Evolutionary conservation across 306 rosid species (phyloP), one percentile per base, ranked within the genome.

Genomic region (Glycyrrhiza uralensis): DNA sequence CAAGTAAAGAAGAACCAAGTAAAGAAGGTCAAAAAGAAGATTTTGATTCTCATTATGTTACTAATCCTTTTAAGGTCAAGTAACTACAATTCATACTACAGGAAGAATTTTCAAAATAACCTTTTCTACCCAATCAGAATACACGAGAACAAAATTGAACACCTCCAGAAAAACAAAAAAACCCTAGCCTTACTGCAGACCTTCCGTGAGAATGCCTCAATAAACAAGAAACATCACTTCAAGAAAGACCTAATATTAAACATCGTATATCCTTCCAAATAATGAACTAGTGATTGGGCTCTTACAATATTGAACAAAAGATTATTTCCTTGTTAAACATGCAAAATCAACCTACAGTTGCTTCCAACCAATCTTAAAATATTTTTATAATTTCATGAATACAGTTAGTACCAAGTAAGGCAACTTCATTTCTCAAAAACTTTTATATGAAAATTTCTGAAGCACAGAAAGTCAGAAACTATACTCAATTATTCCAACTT

Each of bases 11-110:
- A n/a, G n/a, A 71, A 55, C 38, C 18, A 50, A 38, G 58, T 22
- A 57, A 39, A 79, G n/a, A 46, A 72, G 32, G 41, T 38, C 14
- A 36, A 23, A n/a, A 54, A 74, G 7, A 65, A 66, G 26, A 61
- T 22, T 41, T 47, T 20, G 45, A 59, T 60, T 55, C 67, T 62
- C 10, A 5, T 5, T 6, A 46, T 13, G 29, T 47, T 36, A 75
- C 63, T 55, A 64, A 17, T 44, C 36, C 30, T 18, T n/a, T 65
- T 22, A 76, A 57, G 65, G 64, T 46, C 62, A 57, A 46, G 36
- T 38, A 57, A 65, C 46, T 12, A 36, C 15, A 39, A 15, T 29
- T 73, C 76, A 29, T 38, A 28, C 35, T 38, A 26, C 29, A 66
- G 13, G 3, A 58, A 22, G 6, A 35, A 10, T 19, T 61, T 63